phyloP scores from a whole-genome alignment of 2,329 filamentous ascomycete species.

The Pestalotiopsis fici region DNA sequence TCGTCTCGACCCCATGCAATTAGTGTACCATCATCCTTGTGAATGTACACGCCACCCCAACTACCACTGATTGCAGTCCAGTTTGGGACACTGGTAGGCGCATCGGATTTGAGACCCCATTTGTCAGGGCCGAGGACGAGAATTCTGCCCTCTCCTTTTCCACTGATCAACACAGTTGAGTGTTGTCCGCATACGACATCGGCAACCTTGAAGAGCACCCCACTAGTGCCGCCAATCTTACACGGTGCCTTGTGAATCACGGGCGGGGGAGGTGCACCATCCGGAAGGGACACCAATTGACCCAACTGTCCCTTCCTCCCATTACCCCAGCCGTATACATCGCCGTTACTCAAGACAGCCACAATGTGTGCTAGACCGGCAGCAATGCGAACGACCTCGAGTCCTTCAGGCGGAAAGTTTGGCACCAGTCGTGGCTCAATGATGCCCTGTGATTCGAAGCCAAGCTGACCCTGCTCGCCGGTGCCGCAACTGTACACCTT shows the following conservation, averaged over 20 bases:
- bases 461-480: conserved; percentile 73
- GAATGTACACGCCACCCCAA: conserved; percentile 80
- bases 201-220: conserved; percentile 60
- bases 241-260: conserved; percentile 10
- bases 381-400: conserved; percentile 63
- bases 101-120: conserved; percentile 62
- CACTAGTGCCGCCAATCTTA: conserved; percentile 50
- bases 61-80: conserved; percentile 75
- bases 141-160: conserved; percentile 57
- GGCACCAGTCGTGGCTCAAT: conserved; percentile 42
- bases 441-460: conserved; percentile 30
- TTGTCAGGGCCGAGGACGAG: conserved; percentile 74
- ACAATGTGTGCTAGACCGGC: conserved; percentile 80
- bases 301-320: conserved; percentile 85
- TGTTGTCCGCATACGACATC: conserved; percentile 80
- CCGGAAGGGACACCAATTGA: conserved; percentile 35
- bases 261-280: conserved; percentile 9
- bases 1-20: conserved; percentile 82
- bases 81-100: conserved; percentile 50
- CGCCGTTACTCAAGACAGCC: conserved; percentile 71
- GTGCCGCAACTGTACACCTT: conserved; percentile 65
- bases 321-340: conserved; percentile 86
- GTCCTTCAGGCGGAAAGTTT: conserved; percentile 63
- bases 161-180: conserved; percentile 74
- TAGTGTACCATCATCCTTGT: conserved; percentile 61